A percentile compares a stretch with the other conserved stretches of the same genome.
Evolutionary conservation across 352 stramenopile species (phyloP).

Genomic region (Pythium myriotylum): DNA sequence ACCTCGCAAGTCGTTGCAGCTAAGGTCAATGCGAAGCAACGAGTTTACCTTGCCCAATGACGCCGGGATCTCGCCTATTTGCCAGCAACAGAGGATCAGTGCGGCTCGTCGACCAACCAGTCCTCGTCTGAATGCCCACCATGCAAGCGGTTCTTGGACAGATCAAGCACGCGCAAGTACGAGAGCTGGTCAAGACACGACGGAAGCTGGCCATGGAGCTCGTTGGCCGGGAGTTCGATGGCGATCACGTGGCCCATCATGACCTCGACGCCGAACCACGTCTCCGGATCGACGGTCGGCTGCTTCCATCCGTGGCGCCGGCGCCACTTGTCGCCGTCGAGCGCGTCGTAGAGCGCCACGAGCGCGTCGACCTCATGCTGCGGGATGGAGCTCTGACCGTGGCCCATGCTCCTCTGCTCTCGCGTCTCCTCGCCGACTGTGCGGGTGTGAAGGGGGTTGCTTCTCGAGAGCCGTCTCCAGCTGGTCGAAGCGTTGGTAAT

Average conservation of each 20-base stretch:
- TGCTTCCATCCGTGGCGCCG: conserved; percentile 79
- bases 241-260: conserved; percentile 69
- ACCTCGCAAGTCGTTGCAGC: conserved; percentile 80
- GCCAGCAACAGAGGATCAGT: too few species aligned
- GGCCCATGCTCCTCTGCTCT: conserved; percentile 60
- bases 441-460: not conserved
- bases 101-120: too few species aligned
- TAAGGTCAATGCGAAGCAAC: conserved; percentile 73
- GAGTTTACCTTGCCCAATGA: conserved; percentile 51
- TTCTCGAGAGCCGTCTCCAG: not conserved
- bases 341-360: conserved; percentile 71
- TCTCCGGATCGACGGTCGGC: conserved; percentile 69
- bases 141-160: conserved; percentile 81
- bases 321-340: conserved; percentile 70
- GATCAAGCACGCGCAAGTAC: conserved; percentile 70
- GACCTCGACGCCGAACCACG: conserved; percentile 81
- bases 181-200: conserved; percentile 54
- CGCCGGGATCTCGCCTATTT: conserved; percentile 53
- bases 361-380: conserved; percentile 64
- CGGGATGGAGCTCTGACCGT: conserved; percentile 81
- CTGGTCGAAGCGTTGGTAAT: conserved; percentile 1
- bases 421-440: too few species aligned
- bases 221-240: conserved; percentile 74
- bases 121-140: conserved; percentile 36
- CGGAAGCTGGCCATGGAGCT: conserved; percentile 44